Evolutionary conservation across 805 yeast genomes (phyloP).

Genomic region (Spathaspora girioi): DNA sequence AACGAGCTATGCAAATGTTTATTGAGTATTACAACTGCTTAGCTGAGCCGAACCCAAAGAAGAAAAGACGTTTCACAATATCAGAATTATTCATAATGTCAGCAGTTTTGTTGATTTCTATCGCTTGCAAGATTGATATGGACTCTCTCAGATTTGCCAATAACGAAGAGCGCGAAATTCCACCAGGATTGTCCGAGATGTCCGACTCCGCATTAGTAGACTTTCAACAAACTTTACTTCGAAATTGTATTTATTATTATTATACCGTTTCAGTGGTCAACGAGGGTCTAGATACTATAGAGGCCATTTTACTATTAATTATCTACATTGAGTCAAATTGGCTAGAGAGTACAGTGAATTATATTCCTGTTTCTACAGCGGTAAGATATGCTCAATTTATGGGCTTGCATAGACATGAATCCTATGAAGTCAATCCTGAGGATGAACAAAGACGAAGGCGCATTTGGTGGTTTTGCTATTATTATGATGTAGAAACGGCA

Average conservation of each 20-base stretch:
- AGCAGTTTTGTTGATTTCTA: constrained; percentile 21
- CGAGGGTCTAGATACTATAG: constrained; percentile 50
- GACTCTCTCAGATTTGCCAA: neutral
- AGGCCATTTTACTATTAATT: constrained; percentile 48
- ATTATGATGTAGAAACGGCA: constrained; percentile 35
- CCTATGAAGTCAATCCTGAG: constrained; percentile 18
- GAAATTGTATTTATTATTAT: constrained; percentile 46
- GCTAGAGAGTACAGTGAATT: constrained; percentile 27
- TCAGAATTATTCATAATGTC: constrained; percentile 35
- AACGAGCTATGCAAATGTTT: constrained; percentile 18
- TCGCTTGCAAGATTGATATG: constrained; percentile 19
- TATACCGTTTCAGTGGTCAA: constrained; percentile 46
- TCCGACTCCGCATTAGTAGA: constrained; percentile 8
- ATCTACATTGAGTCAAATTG: constrained; percentile 31
- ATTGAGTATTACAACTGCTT: constrained; percentile 18
- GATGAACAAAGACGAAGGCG: constrained; percentile 22
- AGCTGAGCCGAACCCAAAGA: constrained; percentile 3
- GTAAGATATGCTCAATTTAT: constrained; percentile 39
- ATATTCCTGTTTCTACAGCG: constrained; percentile 28
- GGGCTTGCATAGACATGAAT: constrained; percentile 37
- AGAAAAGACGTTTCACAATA: constrained; percentile 16
- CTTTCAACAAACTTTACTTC: constrained; percentile 18
- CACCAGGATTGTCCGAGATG: neutral
- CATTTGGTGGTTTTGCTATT: constrained; percentile 37
- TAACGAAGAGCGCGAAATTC: neutral